Conservation (phyloP, 1,284 basidiomycete species). For the Trichosporon faecale region DNA sequence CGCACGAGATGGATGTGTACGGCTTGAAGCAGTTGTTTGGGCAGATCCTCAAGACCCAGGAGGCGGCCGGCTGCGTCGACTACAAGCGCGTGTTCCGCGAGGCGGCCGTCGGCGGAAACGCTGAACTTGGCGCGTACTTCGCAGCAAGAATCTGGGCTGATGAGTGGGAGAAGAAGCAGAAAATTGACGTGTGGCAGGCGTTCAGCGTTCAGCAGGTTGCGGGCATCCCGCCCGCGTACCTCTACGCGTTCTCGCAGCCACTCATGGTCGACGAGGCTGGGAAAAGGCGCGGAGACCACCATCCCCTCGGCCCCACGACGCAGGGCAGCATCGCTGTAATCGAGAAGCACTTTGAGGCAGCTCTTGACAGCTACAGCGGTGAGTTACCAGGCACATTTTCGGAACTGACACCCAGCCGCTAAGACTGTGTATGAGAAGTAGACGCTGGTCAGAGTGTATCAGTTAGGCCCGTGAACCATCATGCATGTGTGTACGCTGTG, state of each 20-base stretch:
- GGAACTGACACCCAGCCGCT: not conserved
- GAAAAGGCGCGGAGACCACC: not conserved
- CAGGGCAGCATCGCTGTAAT: not conserved
- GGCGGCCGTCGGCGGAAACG: not conserved
- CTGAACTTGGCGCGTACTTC: not conserved
- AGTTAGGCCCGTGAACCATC: no score
- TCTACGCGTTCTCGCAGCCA: not conserved
- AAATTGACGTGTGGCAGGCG: not conserved
- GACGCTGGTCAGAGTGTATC: not conserved
- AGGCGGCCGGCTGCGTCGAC: not conserved
- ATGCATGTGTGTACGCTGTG: not conserved
- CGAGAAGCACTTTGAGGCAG: not conserved
- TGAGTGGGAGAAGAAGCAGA: not conserved
- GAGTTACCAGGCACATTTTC: not conserved
- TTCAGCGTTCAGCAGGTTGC: not conserved
- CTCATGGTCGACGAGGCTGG: not conserved
- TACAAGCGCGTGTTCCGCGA: not conserved
- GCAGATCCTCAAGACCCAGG: not conserved
- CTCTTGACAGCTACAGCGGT: not conserved
- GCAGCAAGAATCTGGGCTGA: not conserved
- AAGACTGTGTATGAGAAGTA: not conserved
- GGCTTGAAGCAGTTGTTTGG: not conserved
- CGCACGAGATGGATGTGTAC: not conserved
- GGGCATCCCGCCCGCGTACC: not conserved
- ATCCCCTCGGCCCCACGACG: not conserved